Base-by-base conservation (phyloP, 129 eudicot species). In the Escallonia herrerae region DNA sequence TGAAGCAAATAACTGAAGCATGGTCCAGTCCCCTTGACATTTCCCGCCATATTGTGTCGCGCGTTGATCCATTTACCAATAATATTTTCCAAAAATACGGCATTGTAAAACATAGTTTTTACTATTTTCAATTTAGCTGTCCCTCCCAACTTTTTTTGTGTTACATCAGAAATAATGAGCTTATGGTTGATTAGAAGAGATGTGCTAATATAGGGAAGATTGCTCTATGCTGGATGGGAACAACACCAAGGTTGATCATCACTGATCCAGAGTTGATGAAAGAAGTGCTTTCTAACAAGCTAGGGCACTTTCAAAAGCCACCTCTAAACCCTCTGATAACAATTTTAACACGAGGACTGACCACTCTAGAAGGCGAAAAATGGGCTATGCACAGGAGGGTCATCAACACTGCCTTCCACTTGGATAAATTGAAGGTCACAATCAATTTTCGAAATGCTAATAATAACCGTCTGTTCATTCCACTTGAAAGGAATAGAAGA, bases 231-330 rank as follows among this genome's bases (percentile, higher is more conserved):
- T 87, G 95, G 95, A 11, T 49, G 5, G 95, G 95, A 62, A 71
- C 78, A 41, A 74, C 67, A 40, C 95, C 95, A 33, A 76, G 86
- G 63, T 4, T 87, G 67, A 75, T 67, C 51, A 68, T 87, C 11
- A 65, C 71, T 72, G 90, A 87, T 46, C 76, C 82, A 5, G 83
- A 74, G 63, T 60, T 84, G 68, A 77, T 81, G 9, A 89, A 80
- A 71, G 90, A 89, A 72, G 79, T 85, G 72, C 52, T 85, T 7
- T 63, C 70, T n/a, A 78, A 82, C 76, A 89, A 73, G 66, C 73
- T 79, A 15, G 64, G 81, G 5, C 85, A 84, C 66, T 63, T 81
- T 60, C 72, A 62, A 38, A 76, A 76, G 56, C 82, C 86, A 6
- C 47, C 66, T 49, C 15, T 81, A 6, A 76, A 72, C 56, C 77